Percentiles rank a stretch among this genome's conserved stretches.
Evolutionary conservation across 345 rosid genomes (phyloP).

Genomic region (Excoecaria cochinchinensis): DNA sequence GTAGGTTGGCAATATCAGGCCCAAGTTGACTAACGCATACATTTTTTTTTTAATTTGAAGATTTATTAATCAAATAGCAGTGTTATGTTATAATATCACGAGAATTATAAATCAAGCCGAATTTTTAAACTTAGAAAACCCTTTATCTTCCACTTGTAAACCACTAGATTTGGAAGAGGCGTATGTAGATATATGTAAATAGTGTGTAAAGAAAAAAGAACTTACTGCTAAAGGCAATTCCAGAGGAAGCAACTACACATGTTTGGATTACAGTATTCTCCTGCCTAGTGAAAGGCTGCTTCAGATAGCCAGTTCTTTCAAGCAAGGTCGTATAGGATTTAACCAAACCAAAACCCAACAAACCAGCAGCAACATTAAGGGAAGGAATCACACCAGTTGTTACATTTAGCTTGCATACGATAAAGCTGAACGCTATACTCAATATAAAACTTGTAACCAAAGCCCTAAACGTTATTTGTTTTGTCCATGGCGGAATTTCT

Average conservation of each 20-base stretch:
- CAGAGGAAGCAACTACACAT: conserved; percentile 86
- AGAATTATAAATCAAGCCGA: too few species aligned
- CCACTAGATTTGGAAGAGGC: neutral
- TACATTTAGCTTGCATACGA: conserved; percentile 66
- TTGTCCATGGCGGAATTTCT: conserved; percentile 48
- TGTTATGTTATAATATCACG: too few species aligned
- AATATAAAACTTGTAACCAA: conserved; percentile 43
- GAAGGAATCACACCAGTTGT: conserved; percentile 73
- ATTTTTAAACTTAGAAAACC: neutral
- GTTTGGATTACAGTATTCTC: conserved; percentile 89
- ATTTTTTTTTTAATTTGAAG: too few species aligned
- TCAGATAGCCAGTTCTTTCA: conserved; percentile 45
- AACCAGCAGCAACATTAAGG: conserved; percentile 62
- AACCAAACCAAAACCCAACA: conserved; percentile 53
- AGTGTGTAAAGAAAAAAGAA: neutral
- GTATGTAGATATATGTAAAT: too few species aligned
- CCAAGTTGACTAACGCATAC: too few species aligned
- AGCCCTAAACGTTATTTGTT: conserved; percentile 53
- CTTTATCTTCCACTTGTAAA: neutral
- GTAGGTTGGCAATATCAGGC: too few species aligned
- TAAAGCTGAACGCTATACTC: conserved; percentile 60
- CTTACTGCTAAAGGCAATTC: conserved; percentile 94
- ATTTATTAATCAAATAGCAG: too few species aligned
- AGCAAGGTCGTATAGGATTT: conserved; percentile 47
- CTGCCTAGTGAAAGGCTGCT: conserved; percentile 81